phyloP scores from a whole-genome alignment of 495 filamentous ascomycete genomes.

The Filosporella fistucella region DNA sequence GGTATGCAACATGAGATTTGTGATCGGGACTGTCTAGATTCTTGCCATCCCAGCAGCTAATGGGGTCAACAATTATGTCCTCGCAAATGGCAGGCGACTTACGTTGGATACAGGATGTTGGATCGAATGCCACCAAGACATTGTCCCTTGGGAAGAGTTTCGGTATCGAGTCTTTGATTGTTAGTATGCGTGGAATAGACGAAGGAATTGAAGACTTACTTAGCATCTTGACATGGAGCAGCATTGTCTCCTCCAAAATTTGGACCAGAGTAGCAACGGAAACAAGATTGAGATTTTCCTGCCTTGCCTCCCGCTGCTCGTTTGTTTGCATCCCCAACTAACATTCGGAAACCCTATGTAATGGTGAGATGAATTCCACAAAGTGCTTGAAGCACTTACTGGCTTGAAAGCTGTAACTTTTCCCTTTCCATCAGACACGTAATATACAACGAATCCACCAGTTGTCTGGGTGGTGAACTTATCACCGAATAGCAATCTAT shows the following conservation, averaged over 20 bases:
- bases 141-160: conserved; percentile 45
- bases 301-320: conserved; percentile 12
- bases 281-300: conserved; percentile 31
- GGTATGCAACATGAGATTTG: conserved; percentile 53
- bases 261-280: conserved; percentile 44
- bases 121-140: conserved; percentile 62
- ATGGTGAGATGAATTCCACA: no score
- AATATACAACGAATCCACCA: conserved; percentile 50
- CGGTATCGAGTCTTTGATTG: conserved; percentile 37
- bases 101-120: conserved; percentile 78
- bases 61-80: not conserved
- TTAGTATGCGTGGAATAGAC: not conserved
- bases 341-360: conserved; percentile 38
- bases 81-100: not conserved
- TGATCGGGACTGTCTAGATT: no score
- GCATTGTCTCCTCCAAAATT: conserved; percentile 40
- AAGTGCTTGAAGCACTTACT: conserved; percentile 31
- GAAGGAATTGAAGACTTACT: not conserved
- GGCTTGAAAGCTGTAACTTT: conserved; percentile 50
- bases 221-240: conserved; percentile 38
- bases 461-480: conserved; percentile 2
- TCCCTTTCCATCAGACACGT: conserved; percentile 39
- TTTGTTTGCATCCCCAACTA: conserved; percentile 33
- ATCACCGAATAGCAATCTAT: not conserved
- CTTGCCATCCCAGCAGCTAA: conserved; percentile 77